phyloP scores from a whole-genome alignment of 768 basidiomycete species.

The Mycena haematopus region DNA sequence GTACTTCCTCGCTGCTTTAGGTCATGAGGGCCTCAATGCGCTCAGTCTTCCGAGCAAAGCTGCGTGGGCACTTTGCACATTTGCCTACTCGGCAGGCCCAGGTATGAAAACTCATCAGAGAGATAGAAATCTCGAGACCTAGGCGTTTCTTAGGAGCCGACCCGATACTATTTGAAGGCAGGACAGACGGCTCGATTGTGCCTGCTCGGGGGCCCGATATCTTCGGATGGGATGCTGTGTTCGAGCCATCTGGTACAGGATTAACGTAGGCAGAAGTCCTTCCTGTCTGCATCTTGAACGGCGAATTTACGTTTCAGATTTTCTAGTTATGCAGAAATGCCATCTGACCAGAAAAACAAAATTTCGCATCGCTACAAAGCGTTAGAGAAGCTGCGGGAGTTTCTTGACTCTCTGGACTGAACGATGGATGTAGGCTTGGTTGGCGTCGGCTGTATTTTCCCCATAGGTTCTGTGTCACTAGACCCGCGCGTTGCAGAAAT shows the following conservation, averaged over 20 bases:
- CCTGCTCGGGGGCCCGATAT: slow-evolving; percentile 75
- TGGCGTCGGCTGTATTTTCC: neutral
- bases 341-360: slow-evolving; percentile 67
- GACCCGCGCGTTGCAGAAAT: neutral
- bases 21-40: slow-evolving; percentile 90
- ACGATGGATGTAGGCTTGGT: neutral
- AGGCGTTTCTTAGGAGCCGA: slow-evolving; percentile 52
- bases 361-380: slow-evolving; percentile 79
- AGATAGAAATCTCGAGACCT: neutral
- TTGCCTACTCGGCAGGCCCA: slow-evolving; percentile 91
- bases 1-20: slow-evolving; percentile 81
- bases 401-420: slow-evolving; percentile 43
- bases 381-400: slow-evolving; percentile 66
- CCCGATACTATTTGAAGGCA: slow-evolving; percentile 80
- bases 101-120: slow-evolving; percentile 37
- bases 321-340: slow-evolving; percentile 79
- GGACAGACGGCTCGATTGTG: slow-evolving; percentile 90
- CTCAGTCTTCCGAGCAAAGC: slow-evolving; percentile 78
- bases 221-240: slow-evolving; percentile 94
- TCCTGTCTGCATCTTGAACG: slow-evolving; percentile 1
- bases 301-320: slow-evolving; percentile 9
- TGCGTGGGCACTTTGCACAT: slow-evolving; percentile 94
- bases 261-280: slow-evolving; percentile 64
- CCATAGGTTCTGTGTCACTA: neutral
- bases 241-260: slow-evolving; percentile 77